Base-by-base conservation (phyloP, 176 grass and related monocot genomes). In the Areca catechu region DNA sequence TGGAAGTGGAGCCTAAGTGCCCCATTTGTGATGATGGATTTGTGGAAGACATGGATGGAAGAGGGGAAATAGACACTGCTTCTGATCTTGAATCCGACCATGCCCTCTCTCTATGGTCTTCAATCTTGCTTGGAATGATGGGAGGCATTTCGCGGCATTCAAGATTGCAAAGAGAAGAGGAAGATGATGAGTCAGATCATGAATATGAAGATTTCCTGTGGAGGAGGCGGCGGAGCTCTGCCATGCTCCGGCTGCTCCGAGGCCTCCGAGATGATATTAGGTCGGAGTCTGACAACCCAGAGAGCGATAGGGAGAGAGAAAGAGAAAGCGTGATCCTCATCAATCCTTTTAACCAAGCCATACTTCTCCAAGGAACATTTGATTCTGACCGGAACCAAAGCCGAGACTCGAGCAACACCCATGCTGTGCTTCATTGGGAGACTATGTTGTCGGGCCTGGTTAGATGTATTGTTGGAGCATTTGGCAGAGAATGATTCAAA, bases 381-480 rank as follows among this genome's bases (percentile, higher is more conserved):
- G 85, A 81, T 48, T 48, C 80, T 16, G 79, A 71, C 3, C 74
- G 2, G 34, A 43, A 43, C 34, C 34, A 43, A 43, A 43, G 34
- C 10, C 34, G 80, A 22, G 70, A 75, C 60, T 57, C 56, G 1
- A 68, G 63, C n/a, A 71, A 76, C 53, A 75, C 21, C 5, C 68
- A 62, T 22, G 66, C 70, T 3, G 75, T 67, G 67, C 68, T 22
- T 71, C 86, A 60, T 49, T 86, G 4, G 94, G 89, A 24, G 84
- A 99, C 53, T 89, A 92, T 61, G 83, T 85, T 62, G 57, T 93
- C 1, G 94, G 88, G 15, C 68, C 88, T 50, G 84, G 84, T 7
- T 99, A 60, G 85, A 83, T 69, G 57, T 93, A 24, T 73, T 99
- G 71, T 78, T 99, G 72, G 81, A 93, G 7, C 88, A 99, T 82